These are phyloP conservation scores for Boletellus ananas DNA, from an alignment of 768 basidiomycete species.

Conservation along the genomic window DNA sequence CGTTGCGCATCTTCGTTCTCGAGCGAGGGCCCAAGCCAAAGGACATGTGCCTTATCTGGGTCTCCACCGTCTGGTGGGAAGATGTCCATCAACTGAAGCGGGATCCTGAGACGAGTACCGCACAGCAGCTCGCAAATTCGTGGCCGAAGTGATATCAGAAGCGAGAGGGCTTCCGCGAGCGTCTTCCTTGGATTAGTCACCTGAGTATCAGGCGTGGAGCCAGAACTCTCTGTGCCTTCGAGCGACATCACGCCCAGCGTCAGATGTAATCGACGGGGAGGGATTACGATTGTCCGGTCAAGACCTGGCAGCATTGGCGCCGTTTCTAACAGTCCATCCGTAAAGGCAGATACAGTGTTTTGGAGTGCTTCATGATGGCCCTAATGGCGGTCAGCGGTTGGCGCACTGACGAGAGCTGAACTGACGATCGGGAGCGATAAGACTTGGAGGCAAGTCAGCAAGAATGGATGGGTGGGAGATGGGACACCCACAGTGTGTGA, in stretches of 20 bases:
- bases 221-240: conserved; percentile 17
- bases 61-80: conserved; percentile 40
- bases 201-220: neutral
- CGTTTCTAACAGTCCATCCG: conserved; percentile 18
- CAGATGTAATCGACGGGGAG: conserved; percentile 58
- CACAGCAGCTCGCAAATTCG: conserved; percentile 41
- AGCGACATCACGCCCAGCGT: conserved; percentile 76
- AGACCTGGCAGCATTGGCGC: conserved; percentile 44
- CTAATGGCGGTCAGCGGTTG: conserved; percentile 19
- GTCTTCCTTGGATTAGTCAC: conserved; percentile 22
- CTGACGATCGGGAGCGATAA: conserved; percentile 31
- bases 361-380: conserved; percentile 42
- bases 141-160: conserved; percentile 38
- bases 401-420: conserved; percentile 18
- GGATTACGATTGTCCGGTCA: conserved; percentile 56
- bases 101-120: conserved; percentile 31
- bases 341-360: conserved; percentile 35
- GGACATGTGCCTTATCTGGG: conserved; percentile 46
- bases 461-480: neutral
- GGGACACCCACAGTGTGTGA: conserved; percentile 26
- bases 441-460: conserved; percentile 20
- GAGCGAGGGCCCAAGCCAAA: conserved; percentile 50
- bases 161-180: conserved; percentile 38
- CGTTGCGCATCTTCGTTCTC: conserved; percentile 29
- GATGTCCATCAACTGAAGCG: conserved; percentile 48